Base-by-base conservation (phyloP, 305 asterid genomes). In the Ajuga reptans region DNA sequence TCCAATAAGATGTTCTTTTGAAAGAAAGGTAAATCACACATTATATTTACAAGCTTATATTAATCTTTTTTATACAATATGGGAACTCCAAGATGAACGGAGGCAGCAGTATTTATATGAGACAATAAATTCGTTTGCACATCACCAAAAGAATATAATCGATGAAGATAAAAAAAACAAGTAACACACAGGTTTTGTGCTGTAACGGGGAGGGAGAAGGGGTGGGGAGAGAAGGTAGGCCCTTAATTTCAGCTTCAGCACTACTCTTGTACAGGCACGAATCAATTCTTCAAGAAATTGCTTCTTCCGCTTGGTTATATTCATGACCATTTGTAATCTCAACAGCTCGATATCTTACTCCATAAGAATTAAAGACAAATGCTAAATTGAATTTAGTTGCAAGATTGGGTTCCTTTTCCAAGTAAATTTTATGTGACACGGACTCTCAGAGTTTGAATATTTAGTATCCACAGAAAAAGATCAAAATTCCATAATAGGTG, bases 21-120 rank as follows among this genome's bases (percentile, higher is more conserved):
- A 74, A 43, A 74, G 46, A 74, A 18, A 60, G 36, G 46, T 41
- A 17, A 9, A 59, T 52, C 36, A 36, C 52, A 17, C 45, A 7
- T 16, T 42, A 6, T n/a, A 50, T 15, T 17, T 31, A 42, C 4
- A 17, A 39, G 16, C 8, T 60, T 17, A 17, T 10, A 6, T n/a
- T 6, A 27, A 9, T 36, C 4, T 3, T 24, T 27, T 10, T n/a
- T 43, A 2, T 43, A 24, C 2, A 29, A 4, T 15, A 21, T 42
- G 10, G 14, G 41, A 62, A 62, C 4, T 62, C 0, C n/a, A 18
- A 43, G 46, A 24, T 43, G 39, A 29, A 29, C 43, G 50, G 17
- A 41, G 50, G 16, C 9, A 42, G 24, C 70, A 45, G 6, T 6
- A 14, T 52, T 29, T 34, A 2, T 37, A 18, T 5, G 41, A 67